Evolutionary conservation across 1,284 basidiomycete species (phyloP).

Genomic region (Austropuccinia psidii): DNA sequence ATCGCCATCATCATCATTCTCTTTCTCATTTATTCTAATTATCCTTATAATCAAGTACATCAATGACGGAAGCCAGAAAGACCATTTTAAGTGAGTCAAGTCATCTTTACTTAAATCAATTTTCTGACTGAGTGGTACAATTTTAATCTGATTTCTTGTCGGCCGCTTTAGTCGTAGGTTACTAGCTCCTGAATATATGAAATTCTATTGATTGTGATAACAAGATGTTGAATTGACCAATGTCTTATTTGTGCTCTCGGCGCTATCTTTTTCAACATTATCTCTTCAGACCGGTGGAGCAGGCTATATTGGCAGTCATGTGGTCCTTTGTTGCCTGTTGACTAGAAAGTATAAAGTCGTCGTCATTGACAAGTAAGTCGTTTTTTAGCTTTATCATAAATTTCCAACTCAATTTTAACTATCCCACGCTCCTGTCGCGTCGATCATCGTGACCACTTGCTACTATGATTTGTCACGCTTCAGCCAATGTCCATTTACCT

Average conservation of each 20-base stretch:
- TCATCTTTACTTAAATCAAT: not conserved
- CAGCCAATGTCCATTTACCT: not conserved
- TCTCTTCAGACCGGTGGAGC: slow-evolving; percentile 59
- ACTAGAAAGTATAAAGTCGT: slow-evolving; percentile 83
- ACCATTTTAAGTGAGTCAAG: slow-evolving; percentile 25
- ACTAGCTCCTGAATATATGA: not conserved
- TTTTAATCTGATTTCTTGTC: not conserved
- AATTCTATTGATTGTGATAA: not conserved
- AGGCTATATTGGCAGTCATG: slow-evolving; percentile 84
- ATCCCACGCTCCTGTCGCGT: not conserved
- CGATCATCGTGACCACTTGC: not conserved
- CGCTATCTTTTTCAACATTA: not conserved
- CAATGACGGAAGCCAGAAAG: slow-evolving; percentile 11
- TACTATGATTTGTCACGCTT: not conserved
- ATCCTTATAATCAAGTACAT: no score
- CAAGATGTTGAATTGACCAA: not conserved
- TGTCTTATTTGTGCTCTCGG: not conserved
- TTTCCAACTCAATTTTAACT: not conserved
- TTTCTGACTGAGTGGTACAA: not conserved
- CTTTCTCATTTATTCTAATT: no score
- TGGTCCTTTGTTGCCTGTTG: slow-evolving; percentile 73
- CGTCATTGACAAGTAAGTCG: slow-evolving; percentile 66
- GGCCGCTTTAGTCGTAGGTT: not conserved
- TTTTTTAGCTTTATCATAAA: not conserved
- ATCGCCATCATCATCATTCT: no score